A percentile compares a stretch with the other conserved stretches of the same genome.
Evolutionary conservation across 2,329 filamentous ascomycete genomes (phyloP).

Genomic region (Fusarium drepaniforme): DNA sequence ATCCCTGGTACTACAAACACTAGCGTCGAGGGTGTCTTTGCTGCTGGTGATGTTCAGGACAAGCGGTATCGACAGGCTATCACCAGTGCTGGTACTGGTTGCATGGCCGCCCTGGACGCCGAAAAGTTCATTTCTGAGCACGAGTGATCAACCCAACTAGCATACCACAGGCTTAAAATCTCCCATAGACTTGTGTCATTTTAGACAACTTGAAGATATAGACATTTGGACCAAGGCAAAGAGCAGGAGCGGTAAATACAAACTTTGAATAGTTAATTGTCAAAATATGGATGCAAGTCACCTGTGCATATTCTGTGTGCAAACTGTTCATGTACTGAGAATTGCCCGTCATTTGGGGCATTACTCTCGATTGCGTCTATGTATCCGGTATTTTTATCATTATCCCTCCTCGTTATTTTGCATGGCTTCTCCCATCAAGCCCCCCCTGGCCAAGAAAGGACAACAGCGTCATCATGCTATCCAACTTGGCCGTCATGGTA

Average conservation of each 20-base stretch:
- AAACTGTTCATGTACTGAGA: not conserved
- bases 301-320: not conserved
- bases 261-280: not conserved
- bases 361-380: not conserved
- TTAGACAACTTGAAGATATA: conserved; percentile 36
- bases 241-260: conserved; percentile 24
- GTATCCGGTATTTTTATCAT: conserved; percentile 24
- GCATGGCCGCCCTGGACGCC: conserved; percentile 94
- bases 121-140: conserved; percentile 91
- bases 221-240: conserved; percentile 23
- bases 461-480: conserved; percentile 30
- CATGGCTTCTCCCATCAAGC: conserved; percentile 2
- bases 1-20: conserved; percentile 90
- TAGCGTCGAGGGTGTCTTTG: conserved; percentile 91
- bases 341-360: not conserved
- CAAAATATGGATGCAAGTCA: not conserved
- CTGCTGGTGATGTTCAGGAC: conserved; percentile 97
- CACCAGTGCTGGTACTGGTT: conserved; percentile 95
- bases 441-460: conserved; percentile 17
- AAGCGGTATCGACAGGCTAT: conserved; percentile 98
- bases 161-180: conserved; percentile 27
- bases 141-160: conserved; percentile 56
- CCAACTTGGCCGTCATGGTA: conserved; percentile 25
- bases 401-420: conserved; percentile 1
- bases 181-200: conserved; percentile 36